phyloP scores from a whole-genome alignment of 805 yeast species.

The Yarrowia sp. region DNA sequence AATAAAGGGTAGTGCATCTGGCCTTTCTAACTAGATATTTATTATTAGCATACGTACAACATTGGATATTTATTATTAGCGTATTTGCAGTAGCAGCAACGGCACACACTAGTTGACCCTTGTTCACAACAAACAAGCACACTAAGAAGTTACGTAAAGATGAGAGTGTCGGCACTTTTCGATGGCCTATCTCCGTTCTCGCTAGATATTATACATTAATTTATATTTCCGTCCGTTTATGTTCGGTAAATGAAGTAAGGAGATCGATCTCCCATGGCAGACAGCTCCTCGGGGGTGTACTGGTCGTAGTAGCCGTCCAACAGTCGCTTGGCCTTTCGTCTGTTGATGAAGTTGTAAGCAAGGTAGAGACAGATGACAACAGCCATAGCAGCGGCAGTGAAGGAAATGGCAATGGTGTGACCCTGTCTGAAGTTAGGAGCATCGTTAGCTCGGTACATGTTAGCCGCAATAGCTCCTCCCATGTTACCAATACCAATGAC shows the following conservation, averaged over 20 bases:
- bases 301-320: conserved; percentile 18
- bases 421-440: conserved; percentile 58
- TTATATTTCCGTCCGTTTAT: not conserved
- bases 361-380: not conserved
- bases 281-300: conserved; percentile 21
- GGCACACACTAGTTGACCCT: too few relatives aligned
- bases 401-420: conserved; percentile 48
- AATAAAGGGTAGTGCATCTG: not conserved
- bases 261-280: conserved; percentile 21
- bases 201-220: not conserved
- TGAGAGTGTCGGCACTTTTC: too few relatives aligned
- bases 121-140: too few relatives aligned
- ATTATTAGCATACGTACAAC: not conserved
- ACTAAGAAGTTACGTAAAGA: too few relatives aligned
- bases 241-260: conserved; percentile 16
- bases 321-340: conserved; percentile 18
- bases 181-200: not conserved
- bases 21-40: not conserved
- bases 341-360: conserved; percentile 20
- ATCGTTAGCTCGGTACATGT: conserved; percentile 51
- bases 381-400: conserved; percentile 40
- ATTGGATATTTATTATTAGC: too few relatives aligned
- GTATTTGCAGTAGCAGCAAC: too few relatives aligned
- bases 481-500: conserved; percentile 64
- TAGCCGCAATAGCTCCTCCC: conserved; percentile 60